Percentiles rank a stretch among this genome's conserved stretches.
Evolutionary conservation across 1,284 basidiomycete genomes (phyloP).

Genomic region (Boletus smithii): DNA sequence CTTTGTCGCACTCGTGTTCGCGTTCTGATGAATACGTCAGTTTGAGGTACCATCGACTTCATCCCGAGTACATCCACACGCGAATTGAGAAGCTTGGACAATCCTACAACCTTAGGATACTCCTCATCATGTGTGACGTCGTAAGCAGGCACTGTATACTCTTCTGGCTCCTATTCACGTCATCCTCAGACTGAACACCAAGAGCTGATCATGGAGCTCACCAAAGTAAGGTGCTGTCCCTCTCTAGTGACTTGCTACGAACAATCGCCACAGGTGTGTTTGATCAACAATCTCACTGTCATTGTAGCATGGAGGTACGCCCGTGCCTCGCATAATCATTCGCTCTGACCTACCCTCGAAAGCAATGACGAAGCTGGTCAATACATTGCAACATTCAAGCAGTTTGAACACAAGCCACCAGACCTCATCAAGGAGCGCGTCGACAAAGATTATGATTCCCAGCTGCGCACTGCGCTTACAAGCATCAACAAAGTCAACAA

Average conservation of each 20-base stretch:
- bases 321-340: neutral
- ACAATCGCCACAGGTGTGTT: slow-evolving; percentile 52
- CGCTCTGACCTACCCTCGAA: slow-evolving; percentile 4
- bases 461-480: slow-evolving; percentile 84
- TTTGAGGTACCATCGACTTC: slow-evolving; percentile 91
- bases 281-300: slow-evolving; percentile 91
- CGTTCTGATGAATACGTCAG: slow-evolving; percentile 42
- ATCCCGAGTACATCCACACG: slow-evolving; percentile 94
- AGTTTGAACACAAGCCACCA: slow-evolving; percentile 91
- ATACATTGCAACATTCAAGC: slow-evolving; percentile 90
- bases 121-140: slow-evolving; percentile 92
- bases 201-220: slow-evolving; percentile 87
- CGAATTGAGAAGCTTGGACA: slow-evolving; percentile 85
- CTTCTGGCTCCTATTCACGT: slow-evolving; percentile 1
- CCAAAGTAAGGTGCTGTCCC: slow-evolving; percentile 54
- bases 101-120: slow-evolving; percentile 79
- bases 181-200: slow-evolving; percentile 77
- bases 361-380: slow-evolving; percentile 89
- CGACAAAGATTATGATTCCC: slow-evolving; percentile 82
- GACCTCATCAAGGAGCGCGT: slow-evolving; percentile 92
- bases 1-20: neutral
- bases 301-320: slow-evolving; percentile 87
- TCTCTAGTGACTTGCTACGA: slow-evolving; percentile 4
- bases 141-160: slow-evolving; percentile 46
- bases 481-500: slow-evolving; percentile 94